Base-by-base conservation (phyloP, 2,329 filamentous ascomycete genomes). In the Colletotrichum gigasporum region DNA sequence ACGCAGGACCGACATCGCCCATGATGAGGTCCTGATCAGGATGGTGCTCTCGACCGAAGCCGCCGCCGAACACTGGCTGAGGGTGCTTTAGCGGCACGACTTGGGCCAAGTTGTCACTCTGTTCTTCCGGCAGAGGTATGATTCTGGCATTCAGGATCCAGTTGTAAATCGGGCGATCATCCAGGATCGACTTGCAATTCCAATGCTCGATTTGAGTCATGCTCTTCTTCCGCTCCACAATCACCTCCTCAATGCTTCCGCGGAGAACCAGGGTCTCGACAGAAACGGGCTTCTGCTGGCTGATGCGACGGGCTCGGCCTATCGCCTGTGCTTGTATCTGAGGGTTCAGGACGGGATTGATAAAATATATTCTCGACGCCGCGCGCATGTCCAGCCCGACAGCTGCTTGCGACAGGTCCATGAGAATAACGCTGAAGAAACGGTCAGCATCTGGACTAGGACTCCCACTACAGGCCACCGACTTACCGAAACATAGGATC, bases 341-440 rank as follows among this genome's bases (percentile, higher is more conserved):
- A 0, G 93, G 93, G 54, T 94, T 91, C 74, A 96, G 90, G 11
- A 97, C 92, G 0, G 95, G 94, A 67, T 91, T 95, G 58, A 97
- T 85, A 67, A 98, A 97, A 76, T 94, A 96, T 9, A 98, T 90
- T 2, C 95, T 83, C 4, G 91, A 96, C 1, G 94, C 94, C 10
- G 87, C 89, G 53, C 89, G 90, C 75, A 97, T 89, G 73, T 97
- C 94, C 0, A 98, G 83, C 0, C 95, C 95, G 66, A 94, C 93
- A 0, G 94, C 93, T 28, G 94, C 94, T 73, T 96, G 93, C 2
- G 87, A 88, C n/a, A 97, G 86, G 72, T 97, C 94, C 91, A 97
- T 97, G 1, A 97, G 83, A 2, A 97, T 80, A 0, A 97, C 93
- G 5, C 92, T 81, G 44, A 16, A 11, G 4, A 5, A 7, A 2